Evolutionary conservation across 2,329 filamentous ascomycete genomes (phyloP), one percentile per base, ranked within the genome.

Genomic region (Chrysosporium queenslandicum): DNA sequence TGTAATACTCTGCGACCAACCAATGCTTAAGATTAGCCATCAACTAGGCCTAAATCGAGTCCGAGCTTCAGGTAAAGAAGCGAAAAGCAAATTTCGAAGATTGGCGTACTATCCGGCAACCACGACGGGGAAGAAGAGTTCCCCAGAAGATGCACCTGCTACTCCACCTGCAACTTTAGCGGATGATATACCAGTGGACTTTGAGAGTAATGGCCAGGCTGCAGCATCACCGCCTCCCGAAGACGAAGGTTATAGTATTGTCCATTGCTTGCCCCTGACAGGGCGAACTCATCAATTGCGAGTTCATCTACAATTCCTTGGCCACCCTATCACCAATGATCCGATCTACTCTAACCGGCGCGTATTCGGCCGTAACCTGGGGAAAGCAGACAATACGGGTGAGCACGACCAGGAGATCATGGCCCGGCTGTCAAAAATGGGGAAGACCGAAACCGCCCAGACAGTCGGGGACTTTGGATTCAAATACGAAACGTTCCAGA

Each of bases 311-410:
- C 92, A 98, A 65, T 94, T 87, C 67, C 75, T 98, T 2, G 92
- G 92, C 1, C 86, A 97, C 64, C 92, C 92, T 1, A 97, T 98
- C 60, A 83, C 88, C 58, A 98, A 98, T 67, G 92, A 98, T 64
- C 92, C 92, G 6, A 97, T 98, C 61, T 98, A 98, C 68, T 89
- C 87, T 61, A 98, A 98, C 65, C 83, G 87, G 64, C 82, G 83
- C 53, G 92, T 98, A 9, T 98, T 94, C 76, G 92, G 92, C 0
- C 75, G 83, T 0, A 78, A 83, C 8, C 79, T 98, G 0, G 92
- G 87, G 14, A 79, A 73, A 46, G 73, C 75, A 12, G 84, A 91
- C 46, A 81, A 79, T 2, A 76, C 76, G 18, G 78, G 78, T 23
- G 84, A 88, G 53, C 81, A 84, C 39, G 92, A 98, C 66, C 86